A percentile compares a stretch with the other conserved stretches of the same genome.
phyloP scores from a whole-genome alignment of 495 filamentous ascomycete species.

The Aspergillus cristatus region DNA sequence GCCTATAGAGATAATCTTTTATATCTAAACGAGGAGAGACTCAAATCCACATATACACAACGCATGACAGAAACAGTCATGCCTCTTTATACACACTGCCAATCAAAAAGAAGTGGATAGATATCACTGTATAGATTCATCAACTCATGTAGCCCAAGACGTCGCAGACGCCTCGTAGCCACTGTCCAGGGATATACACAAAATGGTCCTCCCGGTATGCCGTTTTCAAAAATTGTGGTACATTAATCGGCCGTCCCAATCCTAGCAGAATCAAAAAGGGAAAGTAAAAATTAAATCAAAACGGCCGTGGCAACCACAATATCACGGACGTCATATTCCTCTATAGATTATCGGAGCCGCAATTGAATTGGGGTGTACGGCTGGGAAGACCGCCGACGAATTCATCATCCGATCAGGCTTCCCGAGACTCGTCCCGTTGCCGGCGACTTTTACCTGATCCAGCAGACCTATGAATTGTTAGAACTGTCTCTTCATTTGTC shows the following conservation, averaged over 20 bases:
- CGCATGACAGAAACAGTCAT: too few species aligned
- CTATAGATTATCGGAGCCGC: not conserved
- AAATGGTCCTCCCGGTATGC: slow-evolving; percentile 7
- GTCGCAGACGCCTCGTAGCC: slow-evolving; percentile 18
- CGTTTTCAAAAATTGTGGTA: slow-evolving; percentile 10
- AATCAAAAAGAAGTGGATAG: too few species aligned
- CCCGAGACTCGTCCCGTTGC: slow-evolving; percentile 19
- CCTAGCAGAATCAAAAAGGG: slow-evolving; percentile 5
- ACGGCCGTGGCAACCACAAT: not conserved
- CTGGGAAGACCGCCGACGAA: not conserved
- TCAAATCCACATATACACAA: too few species aligned
- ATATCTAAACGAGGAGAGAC: too few species aligned
- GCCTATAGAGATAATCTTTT: too few species aligned
- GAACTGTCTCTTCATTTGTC: slow-evolving; percentile 1
- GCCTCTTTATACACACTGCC: too few species aligned
- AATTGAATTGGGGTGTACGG: not conserved
- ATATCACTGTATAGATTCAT: slow-evolving; percentile 20
- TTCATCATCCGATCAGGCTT: slow-evolving; percentile 17
- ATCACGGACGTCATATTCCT: not conserved
- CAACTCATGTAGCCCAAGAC: slow-evolving; percentile 19
- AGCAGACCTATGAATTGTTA: slow-evolving; percentile 24
- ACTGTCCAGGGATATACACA: slow-evolving; percentile 15
- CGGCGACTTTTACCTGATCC: slow-evolving; percentile 29
- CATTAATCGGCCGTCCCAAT: slow-evolving; percentile 8
- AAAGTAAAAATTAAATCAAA: slow-evolving; percentile 2